Conservation (phyloP, 129 eudicot species). For the Chrysanthemum lavandulifolium region DNA sequence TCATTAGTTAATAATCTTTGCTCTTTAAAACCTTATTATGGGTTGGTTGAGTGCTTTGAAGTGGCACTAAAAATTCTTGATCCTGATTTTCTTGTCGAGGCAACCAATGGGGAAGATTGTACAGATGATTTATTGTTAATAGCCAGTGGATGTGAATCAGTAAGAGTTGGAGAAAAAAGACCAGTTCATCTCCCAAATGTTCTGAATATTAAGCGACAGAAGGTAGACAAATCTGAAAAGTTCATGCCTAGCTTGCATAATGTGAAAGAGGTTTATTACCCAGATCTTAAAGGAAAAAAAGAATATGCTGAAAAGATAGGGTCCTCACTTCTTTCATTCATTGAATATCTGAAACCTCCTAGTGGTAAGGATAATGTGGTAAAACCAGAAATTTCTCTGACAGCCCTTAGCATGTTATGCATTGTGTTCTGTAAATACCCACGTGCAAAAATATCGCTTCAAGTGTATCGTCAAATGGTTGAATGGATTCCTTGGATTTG, state of each 20-base stretch:
- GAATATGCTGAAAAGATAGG: slow-evolving; percentile 55
- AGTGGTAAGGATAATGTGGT: slow-evolving; percentile 33
- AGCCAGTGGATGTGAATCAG: slow-evolving; percentile 26
- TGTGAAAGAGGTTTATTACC: background rate
- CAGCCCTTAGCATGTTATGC: slow-evolving; percentile 82
- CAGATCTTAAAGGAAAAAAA: slow-evolving; percentile 27
- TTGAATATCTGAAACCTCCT: slow-evolving; percentile 66
- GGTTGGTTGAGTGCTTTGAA: slow-evolving; percentile 69
- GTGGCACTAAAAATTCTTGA: slow-evolving; percentile 63
- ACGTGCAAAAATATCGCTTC: slow-evolving; percentile 31
- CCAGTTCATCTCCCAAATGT: slow-evolving; percentile 34
- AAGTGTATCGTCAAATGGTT: slow-evolving; percentile 44
- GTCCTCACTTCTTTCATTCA: slow-evolving; percentile 44
- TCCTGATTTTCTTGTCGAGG: slow-evolving; percentile 49
- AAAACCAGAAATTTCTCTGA: slow-evolving; percentile 53
- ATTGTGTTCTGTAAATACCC: slow-evolving; percentile 58
- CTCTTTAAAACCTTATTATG: slow-evolving; percentile 48
- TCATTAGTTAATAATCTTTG: slow-evolving; percentile 54
- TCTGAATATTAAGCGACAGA: slow-evolving; percentile 56
- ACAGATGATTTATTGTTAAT: slow-evolving; percentile 24
- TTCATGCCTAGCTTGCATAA: slow-evolving; percentile 25
- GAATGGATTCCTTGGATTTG: slow-evolving; percentile 85
- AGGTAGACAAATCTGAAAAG: slow-evolving; percentile 29
- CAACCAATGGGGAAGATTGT: slow-evolving; percentile 20
- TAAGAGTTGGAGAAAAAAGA: slow-evolving; percentile 64